Evolutionary conservation across 371 early-diverging fungal species (phyloP), one percentile per base, ranked within the genome.

Genomic region (Mortierella sp.): DNA sequence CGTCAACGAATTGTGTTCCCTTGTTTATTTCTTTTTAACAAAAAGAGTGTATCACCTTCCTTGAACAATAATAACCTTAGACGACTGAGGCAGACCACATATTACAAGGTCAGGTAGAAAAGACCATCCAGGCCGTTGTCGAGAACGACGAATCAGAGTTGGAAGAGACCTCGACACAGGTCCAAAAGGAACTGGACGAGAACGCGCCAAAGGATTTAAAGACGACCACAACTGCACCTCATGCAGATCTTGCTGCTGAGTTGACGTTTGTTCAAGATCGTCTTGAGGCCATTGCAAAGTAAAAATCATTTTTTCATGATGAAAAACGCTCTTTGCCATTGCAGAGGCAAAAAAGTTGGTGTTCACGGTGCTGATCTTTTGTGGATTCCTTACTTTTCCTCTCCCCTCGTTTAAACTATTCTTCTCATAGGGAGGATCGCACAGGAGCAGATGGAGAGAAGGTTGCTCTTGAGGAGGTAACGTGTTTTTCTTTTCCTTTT

Each of bases 401-500:
- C n/a, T n/a, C n/a, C n/a, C n/a, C n/a, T n/a, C n/a, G n/a, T n/a
- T n/a, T n/a, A n/a, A n/a, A n/a, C n/a, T n/a, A n/a, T n/a, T 50
- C 26, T 53, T 4, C 15, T 42, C n/a, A 24, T 30, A 65, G 66
- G 17, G 72, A 72, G 44, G 72, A 61, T 39, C 72, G 72, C 34
- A 41, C 48, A 11, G 72, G 66, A 12, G 72, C 60, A 7, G 72
- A 72, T 51, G 56, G 56, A 0, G 72, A 72, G 44, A 72, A 56
- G 46, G 47, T 72, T 11, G 72, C 72, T 39, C 57, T 72, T 32
- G 72, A 72, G 30, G 72, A 72, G 72, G 72, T 72, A 72, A n/a
- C n/a, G n/a, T n/a, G n/a, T n/a, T n/a, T n/a, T n/a, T n/a, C n/a
- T n/a, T n/a, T n/a, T n/a, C n/a, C n/a, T n/a, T n/a, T n/a, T n/a